Conservation (phyloP, 2,329 filamentous ascomycete species). For the Graphiopsis chlorocephala region DNA sequence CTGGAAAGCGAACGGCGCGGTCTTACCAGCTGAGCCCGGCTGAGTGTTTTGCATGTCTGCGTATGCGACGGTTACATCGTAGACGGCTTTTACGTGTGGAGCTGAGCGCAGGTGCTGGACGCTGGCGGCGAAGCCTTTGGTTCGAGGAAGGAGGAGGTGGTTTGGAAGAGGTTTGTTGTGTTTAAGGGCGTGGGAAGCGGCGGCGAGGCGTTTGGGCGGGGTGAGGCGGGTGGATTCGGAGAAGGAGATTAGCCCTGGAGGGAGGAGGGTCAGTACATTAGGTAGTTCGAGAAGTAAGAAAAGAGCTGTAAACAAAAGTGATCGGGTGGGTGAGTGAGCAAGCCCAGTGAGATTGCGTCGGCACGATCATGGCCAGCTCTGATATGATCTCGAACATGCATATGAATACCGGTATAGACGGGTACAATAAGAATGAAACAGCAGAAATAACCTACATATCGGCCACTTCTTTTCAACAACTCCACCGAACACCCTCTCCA, state of each 20-base stretch:
- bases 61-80: constrained; percentile 41
- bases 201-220: constrained; percentile 50
- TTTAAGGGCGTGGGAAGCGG: constrained; percentile 52
- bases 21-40: background rate
- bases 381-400: background rate
- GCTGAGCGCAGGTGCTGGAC: constrained; percentile 51
- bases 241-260: constrained; percentile 61
- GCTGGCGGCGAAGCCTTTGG: constrained; percentile 60
- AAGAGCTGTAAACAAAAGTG: no score
- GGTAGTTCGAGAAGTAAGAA: no score
- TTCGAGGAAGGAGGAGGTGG: constrained; percentile 60
- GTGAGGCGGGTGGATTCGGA: constrained; percentile 63
- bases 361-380: background rate
- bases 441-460: constrained; percentile 51
- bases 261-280: background rate
- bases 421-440: background rate
- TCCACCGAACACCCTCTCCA: constrained; percentile 57
- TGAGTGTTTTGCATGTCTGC: constrained; percentile 21
- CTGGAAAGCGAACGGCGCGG: constrained; percentile 28
- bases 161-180: constrained; percentile 52
- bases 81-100: constrained; percentile 37
- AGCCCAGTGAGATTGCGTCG: background rate
- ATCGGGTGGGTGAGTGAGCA: background rate
- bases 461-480: constrained; percentile 54
- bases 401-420: background rate